Base-by-base conservation (phyloP, 768 basidiomycete species). In the Mycena crocata region DNA sequence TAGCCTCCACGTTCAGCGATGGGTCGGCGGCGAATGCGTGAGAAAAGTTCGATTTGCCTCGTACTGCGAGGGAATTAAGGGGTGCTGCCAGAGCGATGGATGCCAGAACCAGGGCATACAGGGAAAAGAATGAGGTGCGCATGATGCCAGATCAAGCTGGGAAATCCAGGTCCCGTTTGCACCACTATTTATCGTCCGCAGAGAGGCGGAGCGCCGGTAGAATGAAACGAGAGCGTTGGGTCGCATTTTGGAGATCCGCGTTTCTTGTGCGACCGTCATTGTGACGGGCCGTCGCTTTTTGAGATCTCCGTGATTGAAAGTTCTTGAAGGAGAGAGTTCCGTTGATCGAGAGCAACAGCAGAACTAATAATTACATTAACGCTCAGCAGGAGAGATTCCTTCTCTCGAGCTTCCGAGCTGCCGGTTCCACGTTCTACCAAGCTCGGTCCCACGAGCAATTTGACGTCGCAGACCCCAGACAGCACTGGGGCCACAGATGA, bases 21-120 rank as follows among this genome's bases (percentile, higher is more conserved):
- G 67, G 55, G 32, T 71, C 70, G 6, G 72, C 72, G 17, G 68
- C 61, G 28, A 49, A 72, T 62, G 45, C 10, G 6, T 42, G 13
- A 9, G 9, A 17, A 9, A 9, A 17, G 35, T 17, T 9, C 10
- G 50, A 35, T n/a, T 24, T 28, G 49, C 9, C 14, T 39, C 32
- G 30, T 14, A 13, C 15, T 5, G 35, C 7, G 9, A 37, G 31
- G n/a, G 14, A 24, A 26, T 12, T 35, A 6, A 30, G 34, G 57
- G 45, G 57, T 35, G 46, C 55, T 57, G 57, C 45, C 35, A 49
- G 57, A 49, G 57, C 57, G 34, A 59, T 21, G 15, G 45, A 49
- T 59, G 57, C 57, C 57, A 59, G 21, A 59, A 34, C 57, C 57
- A 59, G 35, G 34, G 46, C 46, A 59, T 39, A 30, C 19, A 59